A percentile compares a stretch with the other conserved stretches of the same genome.
These are phyloP conservation scores for Chytriomyces confervae DNA, from an alignment of 192 early-diverging fungal species.

Conservation along the genomic window DNA sequence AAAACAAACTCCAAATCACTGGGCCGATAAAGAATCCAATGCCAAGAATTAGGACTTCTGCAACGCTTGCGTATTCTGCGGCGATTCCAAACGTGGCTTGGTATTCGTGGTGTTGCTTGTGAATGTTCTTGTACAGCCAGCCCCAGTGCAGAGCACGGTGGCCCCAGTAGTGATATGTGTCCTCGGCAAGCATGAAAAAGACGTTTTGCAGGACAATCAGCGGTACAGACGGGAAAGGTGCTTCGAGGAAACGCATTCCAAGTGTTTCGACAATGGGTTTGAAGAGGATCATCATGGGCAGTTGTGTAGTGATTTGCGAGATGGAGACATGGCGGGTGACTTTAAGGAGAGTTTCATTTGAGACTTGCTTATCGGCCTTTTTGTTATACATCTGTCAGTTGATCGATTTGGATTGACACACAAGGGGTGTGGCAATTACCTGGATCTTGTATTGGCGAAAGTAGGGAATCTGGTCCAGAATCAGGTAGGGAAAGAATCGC, in stretches of 20 bases:
- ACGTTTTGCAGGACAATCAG: conserved; percentile 43
- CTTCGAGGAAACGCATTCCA: conserved; percentile 82
- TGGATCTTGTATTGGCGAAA: conserved; percentile 93
- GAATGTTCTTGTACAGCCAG: conserved; percentile 85
- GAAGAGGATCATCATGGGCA: conserved; percentile 88
- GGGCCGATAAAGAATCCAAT: conserved; percentile 85
- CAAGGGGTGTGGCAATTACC: conserved; percentile 38
- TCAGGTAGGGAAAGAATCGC: conserved; percentile 85
- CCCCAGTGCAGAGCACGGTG: conserved; percentile 90
- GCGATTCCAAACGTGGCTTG: conserved; percentile 86
- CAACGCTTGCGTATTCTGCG: conserved; percentile 89
- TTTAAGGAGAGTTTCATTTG: conserved; percentile 72
- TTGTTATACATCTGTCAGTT: neutral
- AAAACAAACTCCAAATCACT: conserved; percentile 69
- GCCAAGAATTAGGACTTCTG: conserved; percentile 85
- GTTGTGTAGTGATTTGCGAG: conserved; percentile 80
- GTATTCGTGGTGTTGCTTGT: conserved; percentile 95
- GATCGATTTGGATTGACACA: neutral
- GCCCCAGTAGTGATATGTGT: conserved; percentile 90
- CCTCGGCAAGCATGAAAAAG: conserved; percentile 84
- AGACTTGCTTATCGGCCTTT: conserved; percentile 16
- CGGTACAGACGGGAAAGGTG: conserved; percentile 75
- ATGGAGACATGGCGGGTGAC: conserved; percentile 75
- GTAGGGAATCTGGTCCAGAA: conserved; percentile 84
- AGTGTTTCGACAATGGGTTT: conserved; percentile 80